Base-by-base conservation (phyloP, 495 filamentous ascomycete species). In the Talaromyces borbonicus region DNA sequence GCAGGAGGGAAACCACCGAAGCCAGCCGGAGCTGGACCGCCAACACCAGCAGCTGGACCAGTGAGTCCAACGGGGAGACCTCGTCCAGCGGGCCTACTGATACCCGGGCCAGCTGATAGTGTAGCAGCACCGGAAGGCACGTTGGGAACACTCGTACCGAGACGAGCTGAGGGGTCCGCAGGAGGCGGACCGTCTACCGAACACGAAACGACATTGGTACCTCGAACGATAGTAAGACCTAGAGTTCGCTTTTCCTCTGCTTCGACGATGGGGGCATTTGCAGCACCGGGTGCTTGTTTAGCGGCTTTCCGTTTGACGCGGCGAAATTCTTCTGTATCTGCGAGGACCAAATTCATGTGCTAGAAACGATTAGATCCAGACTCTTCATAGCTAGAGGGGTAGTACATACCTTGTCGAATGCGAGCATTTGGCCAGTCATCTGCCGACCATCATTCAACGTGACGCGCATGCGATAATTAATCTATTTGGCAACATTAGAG, bases 331-430 rank as follows among this genome's bases (percentile, higher is more conserved):
- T 99, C 92, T 58, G 93, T 96, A 59, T 99, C 92, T 60, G 90
- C 93, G 38, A 99, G 81, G 49, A 99, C 92, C 49, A 99, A 80
- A 66, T 99, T 99, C 93, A 97, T 96, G 65, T 97, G 92, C 87
- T 96, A 50, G 30, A 47, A 38, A 33, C 20, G 57, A 49, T 66
- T 49, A 66, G 55, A 41, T 29, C 46, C 22, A 35, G 9, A 15
- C 18, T 20, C 1, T 20, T 38, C 16, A 11, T 20, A 33, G 49
- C n/a, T 4, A 19, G 16, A 26, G 27, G 24, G 29, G 18, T 11
- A n/a, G n/a, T 11, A 3, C 46, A 61, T 66, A 93, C 90, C 81
- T 95, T 95, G 66, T 97, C 90, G 57, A 95, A 97, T 41, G 90
- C 90, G 46, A 97, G 76, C 84, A 97, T 90, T 56, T 95, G 89